Base-by-base conservation (phyloP, 192 early-diverging fungal genomes). In the Podila epicladia region DNA sequence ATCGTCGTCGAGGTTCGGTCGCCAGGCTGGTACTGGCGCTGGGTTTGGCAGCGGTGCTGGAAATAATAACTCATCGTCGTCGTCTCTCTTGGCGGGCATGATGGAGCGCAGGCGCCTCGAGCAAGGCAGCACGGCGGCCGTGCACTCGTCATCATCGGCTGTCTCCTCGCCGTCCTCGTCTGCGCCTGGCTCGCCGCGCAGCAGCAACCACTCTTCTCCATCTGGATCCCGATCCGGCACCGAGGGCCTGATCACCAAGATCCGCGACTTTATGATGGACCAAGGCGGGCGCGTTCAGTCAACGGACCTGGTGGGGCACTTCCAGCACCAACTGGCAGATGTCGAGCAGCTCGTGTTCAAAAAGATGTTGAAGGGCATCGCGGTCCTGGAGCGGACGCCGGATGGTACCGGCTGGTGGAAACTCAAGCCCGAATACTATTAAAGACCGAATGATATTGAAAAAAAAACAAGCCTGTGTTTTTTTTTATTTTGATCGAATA, bases 311-410 rank as follows among this genome's bases (percentile, higher is more conserved):
- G 74, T 94, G 9, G 67, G 63, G 1, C 59, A 86, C 41, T 88
- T 93, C 32, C 71, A 85, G n/a, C 31, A 85, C 15, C 80, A 90
- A 45, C 73, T 91, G 5, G 74, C 61, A 9, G 73, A 85, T 28
- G 82, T 89, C 4, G 85, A 93, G 48, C 86, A 87, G 12, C 62
- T 82, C 0, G 62, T 92, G 12, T 92, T 94, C 65, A 83, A 88
- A 26, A 89, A 90, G 70, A 87, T 94, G 89, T 73, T 94, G 9
- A 89, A 88, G 71, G 91, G 85, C 1, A 90, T 94, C 63, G 91
- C 92, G 3, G 76, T 60, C 20, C 75, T 87, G 69, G 78, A 83
- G 24, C 83, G 84, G 58, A 72, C 83, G 19, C 22, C 26, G 1
- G 74, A 84, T 33, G 76, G 73, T 15, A 37, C 70, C 37, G 91